Percentiles rank a stretch among this genome's conserved stretches.
These are phyloP conservation scores for Naganishia kalamii DNA, from an alignment of 768 basidiomycete genomes.

Conservation along the genomic window DNA sequence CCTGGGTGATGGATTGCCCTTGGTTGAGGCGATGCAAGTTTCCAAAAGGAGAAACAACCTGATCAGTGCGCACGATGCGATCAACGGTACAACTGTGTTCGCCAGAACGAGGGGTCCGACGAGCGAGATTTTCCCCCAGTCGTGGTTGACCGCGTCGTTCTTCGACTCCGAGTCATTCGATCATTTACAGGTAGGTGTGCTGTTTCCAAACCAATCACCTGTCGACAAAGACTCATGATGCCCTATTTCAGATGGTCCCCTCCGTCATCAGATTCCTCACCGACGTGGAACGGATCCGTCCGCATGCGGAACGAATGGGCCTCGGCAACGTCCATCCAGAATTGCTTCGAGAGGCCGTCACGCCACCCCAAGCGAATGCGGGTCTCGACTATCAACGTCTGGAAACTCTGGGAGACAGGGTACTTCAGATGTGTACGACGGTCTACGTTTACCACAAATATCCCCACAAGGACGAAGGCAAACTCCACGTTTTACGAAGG, in stretches of 20 bases:
- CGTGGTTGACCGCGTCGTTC: constrained; percentile 2
- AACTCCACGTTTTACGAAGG: constrained; percentile 62
- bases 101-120: constrained; percentile 17
- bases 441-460: constrained; percentile 71
- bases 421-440: constrained; percentile 67
- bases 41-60: constrained; percentile 17
- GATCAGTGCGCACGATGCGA: constrained; percentile 9
- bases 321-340: constrained; percentile 59
- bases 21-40: constrained; percentile 17
- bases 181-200: background rate
- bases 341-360: constrained; percentile 66
- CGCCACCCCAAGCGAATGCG: constrained; percentile 60
- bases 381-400: constrained; percentile 75
- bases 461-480: constrained; percentile 75
- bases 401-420: constrained; percentile 80
- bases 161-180: background rate
- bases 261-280: constrained; percentile 62
- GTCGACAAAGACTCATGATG: background rate
- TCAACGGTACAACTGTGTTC: constrained; percentile 1
- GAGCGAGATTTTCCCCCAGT: constrained; percentile 6
- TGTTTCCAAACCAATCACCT: too few relatives aligned
- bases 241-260: constrained; percentile 60
- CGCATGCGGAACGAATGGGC: constrained; percentile 54
- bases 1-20: background rate
- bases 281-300: constrained; percentile 58